phyloP scores from a whole-genome alignment of 805 yeast species.

The Starmera amethionina region DNA sequence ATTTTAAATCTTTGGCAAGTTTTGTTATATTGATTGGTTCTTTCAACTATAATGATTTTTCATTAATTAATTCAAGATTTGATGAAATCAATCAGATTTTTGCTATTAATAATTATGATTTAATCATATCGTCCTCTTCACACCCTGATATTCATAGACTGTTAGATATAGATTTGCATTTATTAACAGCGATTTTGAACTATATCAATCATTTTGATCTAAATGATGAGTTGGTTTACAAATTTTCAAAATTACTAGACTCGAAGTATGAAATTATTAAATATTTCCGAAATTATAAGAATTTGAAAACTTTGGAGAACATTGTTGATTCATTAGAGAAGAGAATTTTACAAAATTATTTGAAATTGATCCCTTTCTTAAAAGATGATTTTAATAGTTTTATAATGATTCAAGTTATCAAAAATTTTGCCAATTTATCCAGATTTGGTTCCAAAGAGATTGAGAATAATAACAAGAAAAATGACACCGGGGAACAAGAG shows the following conservation, averaged over 20 bases:
- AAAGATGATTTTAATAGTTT: conserved; percentile 15
- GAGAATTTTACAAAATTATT: conserved; percentile 35
- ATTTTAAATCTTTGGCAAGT: conserved; percentile 32
- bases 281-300: not conserved
- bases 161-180: conserved; percentile 44
- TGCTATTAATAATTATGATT: conserved; percentile 41
- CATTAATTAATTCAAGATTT: conserved; percentile 42
- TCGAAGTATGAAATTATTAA: not conserved
- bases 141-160: conserved; percentile 28
- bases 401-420: conserved; percentile 26
- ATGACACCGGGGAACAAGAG: conserved; percentile 7
- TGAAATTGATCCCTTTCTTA: conserved; percentile 19
- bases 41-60: conserved; percentile 45
- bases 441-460: conserved; percentile 10
- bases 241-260: conserved; percentile 29
- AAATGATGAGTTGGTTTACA: conserved; percentile 34
- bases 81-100: conserved; percentile 56
- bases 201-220: conserved; percentile 34
- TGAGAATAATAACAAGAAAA: conserved; percentile 2
- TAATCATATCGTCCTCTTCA: conserved; percentile 33
- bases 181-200: conserved; percentile 46
- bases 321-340: conserved; percentile 28
- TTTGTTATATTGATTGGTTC: conserved; percentile 61
- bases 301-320: conserved; percentile 14
- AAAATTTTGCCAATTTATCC: conserved; percentile 32